Evolutionary conservation across 768 basidiomycete species (phyloP).

Genomic region (Boletus sensibilis): DNA sequence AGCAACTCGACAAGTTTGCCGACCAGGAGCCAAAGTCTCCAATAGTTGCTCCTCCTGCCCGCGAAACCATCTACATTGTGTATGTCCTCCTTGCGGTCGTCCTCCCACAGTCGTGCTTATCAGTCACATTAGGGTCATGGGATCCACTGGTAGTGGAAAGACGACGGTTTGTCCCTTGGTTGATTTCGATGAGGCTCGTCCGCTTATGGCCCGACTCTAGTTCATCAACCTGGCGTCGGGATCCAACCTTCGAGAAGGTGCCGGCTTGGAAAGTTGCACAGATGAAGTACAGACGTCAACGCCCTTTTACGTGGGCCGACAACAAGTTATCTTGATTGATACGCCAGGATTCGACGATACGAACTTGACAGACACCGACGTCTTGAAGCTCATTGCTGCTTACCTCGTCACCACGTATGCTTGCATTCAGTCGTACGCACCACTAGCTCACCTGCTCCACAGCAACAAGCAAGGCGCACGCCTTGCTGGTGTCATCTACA

Average conservation of each 20-base stretch:
- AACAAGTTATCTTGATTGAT: slow-evolving; percentile 50
- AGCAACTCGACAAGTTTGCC: slow-evolving; percentile 24
- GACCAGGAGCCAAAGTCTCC: slow-evolving; percentile 29
- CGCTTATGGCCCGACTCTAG: slow-evolving; percentile 20
- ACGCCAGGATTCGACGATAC: slow-evolving; percentile 67
- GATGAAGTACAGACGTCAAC: slow-evolving; percentile 31
- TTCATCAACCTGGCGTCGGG: slow-evolving; percentile 39
- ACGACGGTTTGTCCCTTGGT: slow-evolving; percentile 29
- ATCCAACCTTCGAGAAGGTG: slow-evolving; percentile 32
- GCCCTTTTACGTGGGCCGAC: slow-evolving; percentile 30
- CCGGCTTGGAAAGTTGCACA: slow-evolving; percentile 38
- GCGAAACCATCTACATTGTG: slow-evolving; percentile 30
- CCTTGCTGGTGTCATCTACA: slow-evolving; percentile 50
- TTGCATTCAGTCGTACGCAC: not conserved
- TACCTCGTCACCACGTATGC: slow-evolving; percentile 34
- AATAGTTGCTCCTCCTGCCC: slow-evolving; percentile 8
- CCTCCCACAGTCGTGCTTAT: slow-evolving; percentile 21
- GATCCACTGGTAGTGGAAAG: slow-evolving; percentile 36
- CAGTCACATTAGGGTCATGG: slow-evolving; percentile 32
- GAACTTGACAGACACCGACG: slow-evolving; percentile 45
- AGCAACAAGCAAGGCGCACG: slow-evolving; percentile 37
- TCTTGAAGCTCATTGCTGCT: slow-evolving; percentile 50
- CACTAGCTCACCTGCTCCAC: slow-evolving; percentile 14
- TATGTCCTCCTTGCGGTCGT: slow-evolving; percentile 15
- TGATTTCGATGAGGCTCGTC: not conserved